Evolutionary conservation across 192 early-diverging fungal species (phyloP), one percentile per base, ranked within the genome.

Genomic region (Lobosporangium transversale): DNA sequence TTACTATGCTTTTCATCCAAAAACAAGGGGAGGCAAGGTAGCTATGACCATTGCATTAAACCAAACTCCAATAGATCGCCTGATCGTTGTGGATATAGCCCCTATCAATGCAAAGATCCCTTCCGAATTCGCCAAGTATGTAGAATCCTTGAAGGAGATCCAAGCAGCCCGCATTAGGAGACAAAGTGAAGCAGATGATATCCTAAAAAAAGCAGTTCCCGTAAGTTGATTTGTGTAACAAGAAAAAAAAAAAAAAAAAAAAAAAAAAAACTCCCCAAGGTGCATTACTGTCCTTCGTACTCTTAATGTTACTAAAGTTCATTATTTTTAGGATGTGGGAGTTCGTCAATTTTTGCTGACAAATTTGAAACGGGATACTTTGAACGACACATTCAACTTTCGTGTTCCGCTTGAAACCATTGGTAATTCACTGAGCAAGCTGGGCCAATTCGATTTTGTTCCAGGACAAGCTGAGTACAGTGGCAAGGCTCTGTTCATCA

Each of bases 311-410:
- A n/a, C n/a, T n/a, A n/a, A n/a, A n/a, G n/a, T n/a, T n/a, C n/a
- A n/a, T n/a, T n/a, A n/a, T 23, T n/a, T 21, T 18, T 63, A 81
- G 81, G 84, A 92, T 53, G 3, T 88, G 0, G 70, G 71, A 26
- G 81, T 93, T 9, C 87, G 92, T 1, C 90, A 92, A 62, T 98
- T 98, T 70, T 68, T 98, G 68, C 81, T 96, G 30, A 98, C 97
- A 10, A 98, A 98, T 74, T 85, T 97, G 68, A 94, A 93, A 60
- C 81, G 84, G 60, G 52, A 80, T 42, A 56, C 64, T 1, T 55
- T 80, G 1, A 62, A 47, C 0, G 79, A 73, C 18, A 51, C 64
- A 6, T 90, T 92, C 55, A 73, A 71, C 29, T 94, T 90, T 47
- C 84, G 95, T 20, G 80, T 96, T 24, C 95, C 95, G 12, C 73